Percentiles rank a stretch among this genome's conserved stretches.
Conservation (phyloP, 352 stramenopile species). For the Globisporangium yorkense region DNA sequence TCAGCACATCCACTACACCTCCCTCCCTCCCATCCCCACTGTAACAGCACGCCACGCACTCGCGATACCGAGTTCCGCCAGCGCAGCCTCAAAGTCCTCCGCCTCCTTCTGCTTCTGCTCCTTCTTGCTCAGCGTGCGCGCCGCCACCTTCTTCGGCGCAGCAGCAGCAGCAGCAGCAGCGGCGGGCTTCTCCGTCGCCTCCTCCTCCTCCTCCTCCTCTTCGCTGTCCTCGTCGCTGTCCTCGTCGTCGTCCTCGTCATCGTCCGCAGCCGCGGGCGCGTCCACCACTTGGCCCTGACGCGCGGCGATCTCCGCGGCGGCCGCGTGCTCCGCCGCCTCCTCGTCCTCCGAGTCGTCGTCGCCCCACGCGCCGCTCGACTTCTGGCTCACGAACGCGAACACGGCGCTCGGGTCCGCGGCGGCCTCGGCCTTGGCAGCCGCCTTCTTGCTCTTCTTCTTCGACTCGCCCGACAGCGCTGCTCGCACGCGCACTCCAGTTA, state of each 20-base stretch:
- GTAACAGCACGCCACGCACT: slow-evolving; percentile 10
- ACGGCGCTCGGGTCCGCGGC: slow-evolving; percentile 40
- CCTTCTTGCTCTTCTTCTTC: slow-evolving; percentile 68
- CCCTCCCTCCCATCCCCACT: neutral
- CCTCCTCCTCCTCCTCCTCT: slow-evolving; percentile 28
- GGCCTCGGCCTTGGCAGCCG: slow-evolving; percentile 24
- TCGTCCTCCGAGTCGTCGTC: slow-evolving; percentile 76
- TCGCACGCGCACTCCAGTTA: neutral
- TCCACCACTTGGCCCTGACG: slow-evolving; percentile 23
- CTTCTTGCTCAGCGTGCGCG: slow-evolving; percentile 65
- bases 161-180: slow-evolving; percentile 1
- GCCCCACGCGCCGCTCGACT: slow-evolving; percentile 55
- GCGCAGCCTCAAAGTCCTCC: slow-evolving; percentile 63
- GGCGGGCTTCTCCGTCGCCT: slow-evolving; percentile 14
- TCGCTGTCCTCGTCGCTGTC: slow-evolving; percentile 42
- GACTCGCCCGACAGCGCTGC: slow-evolving; percentile 9
- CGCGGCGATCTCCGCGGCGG: slow-evolving; percentile 10
- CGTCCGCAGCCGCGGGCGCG: slow-evolving; percentile 23
- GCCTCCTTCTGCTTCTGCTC: slow-evolving; percentile 77
- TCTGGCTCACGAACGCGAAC: slow-evolving; percentile 68
- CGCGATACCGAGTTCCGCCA: slow-evolving; percentile 63
- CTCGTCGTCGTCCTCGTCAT: slow-evolving; percentile 31
- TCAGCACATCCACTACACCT: neutral
- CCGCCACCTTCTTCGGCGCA: slow-evolving; percentile 30
- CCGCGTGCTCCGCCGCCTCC: slow-evolving; percentile 27